These are phyloP conservation scores for Hymenotorrendiella dingleyae DNA, from an alignment of 2,329 filamentous ascomycete genomes.

Conservation along the genomic window DNA sequence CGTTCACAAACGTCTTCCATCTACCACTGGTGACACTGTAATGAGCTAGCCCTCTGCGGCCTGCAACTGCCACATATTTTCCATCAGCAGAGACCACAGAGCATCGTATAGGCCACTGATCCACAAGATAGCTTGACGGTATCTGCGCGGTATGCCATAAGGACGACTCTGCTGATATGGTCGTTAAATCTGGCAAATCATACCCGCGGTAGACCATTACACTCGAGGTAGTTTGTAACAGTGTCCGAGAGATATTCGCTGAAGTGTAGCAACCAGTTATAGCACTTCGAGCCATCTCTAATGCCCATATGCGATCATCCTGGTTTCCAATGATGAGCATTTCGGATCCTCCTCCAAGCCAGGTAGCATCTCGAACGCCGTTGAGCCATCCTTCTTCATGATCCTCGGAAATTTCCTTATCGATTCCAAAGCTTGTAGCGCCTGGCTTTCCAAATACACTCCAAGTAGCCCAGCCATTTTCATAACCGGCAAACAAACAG, in stretches of 20 bases:
- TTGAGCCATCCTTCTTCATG: slow-evolving; percentile 83
- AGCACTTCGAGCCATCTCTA: slow-evolving; percentile 94
- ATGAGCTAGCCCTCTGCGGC: slow-evolving; percentile 82
- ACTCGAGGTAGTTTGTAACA: slow-evolving; percentile 81
- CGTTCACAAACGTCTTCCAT: slow-evolving; percentile 90
- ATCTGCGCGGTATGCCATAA: slow-evolving; percentile 94
- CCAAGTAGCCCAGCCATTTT: slow-evolving; percentile 92
- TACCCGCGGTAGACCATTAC: slow-evolving; percentile 93
- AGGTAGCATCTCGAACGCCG: slow-evolving; percentile 70
- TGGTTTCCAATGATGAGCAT: slow-evolving; percentile 66
- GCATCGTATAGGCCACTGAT: slow-evolving; percentile 89
- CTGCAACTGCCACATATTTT: slow-evolving; percentile 93
- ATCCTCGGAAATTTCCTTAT: slow-evolving; percentile 53
- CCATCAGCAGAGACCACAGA: slow-evolving; percentile 88
- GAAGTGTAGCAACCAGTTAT: slow-evolving; percentile 86
- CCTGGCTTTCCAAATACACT: slow-evolving; percentile 93
- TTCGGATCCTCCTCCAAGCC: slow-evolving; percentile 84
- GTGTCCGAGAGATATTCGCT: slow-evolving; percentile 81
- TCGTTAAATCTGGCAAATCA: slow-evolving; percentile 82
- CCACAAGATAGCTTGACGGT: slow-evolving; percentile 74
- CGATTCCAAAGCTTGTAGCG: slow-evolving; percentile 73
- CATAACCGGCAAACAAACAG: slow-evolving; percentile 88
- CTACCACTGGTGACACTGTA: slow-evolving; percentile 91
- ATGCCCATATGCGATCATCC: slow-evolving; percentile 74
- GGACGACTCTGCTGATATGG: slow-evolving; percentile 84